Evolutionary conservation across 75 land plant genomes (phyloP), one percentile per base, ranked within the genome.

Genomic region (Pinus albicaulis): DNA sequence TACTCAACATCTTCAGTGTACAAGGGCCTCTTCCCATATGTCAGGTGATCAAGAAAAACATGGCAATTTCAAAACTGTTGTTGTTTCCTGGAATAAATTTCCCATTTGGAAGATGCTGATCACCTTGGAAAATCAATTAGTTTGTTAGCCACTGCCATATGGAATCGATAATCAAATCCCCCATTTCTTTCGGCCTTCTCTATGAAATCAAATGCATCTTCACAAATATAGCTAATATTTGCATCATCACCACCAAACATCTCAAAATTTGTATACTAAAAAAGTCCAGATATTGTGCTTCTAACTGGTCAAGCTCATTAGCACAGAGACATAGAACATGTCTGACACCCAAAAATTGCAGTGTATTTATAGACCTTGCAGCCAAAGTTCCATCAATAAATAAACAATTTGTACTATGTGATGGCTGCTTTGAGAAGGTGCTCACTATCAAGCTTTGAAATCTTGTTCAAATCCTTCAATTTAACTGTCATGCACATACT

Each of bases 401-500:
- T 48, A 85, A 68, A 56, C 26, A 28, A 22, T 80, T 7, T 41
- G 48, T 41, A 58, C 81, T 77, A 72, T 83, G 78, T 7, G 83
- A 84, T 16, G 86, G 86, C 56, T 76, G 77, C 56, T 84, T 80
- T 64, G 86, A 77, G n/a, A n/a, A n/a, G n/a, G n/a, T n/a, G n/a
- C n/a, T n/a, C n/a, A n/a, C n/a, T n/a, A n/a, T n/a, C n/a, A n/a
- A n/a, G n/a, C n/a, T n/a, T n/a, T n/a, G n/a, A n/a, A n/a, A n/a
- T n/a, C n/a, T n/a, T n/a, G 23, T 84, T 88, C 19, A 91, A 83
- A 76, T 91, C 92, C 56, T 93, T 93, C 24, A 96, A 84, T 84
- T 90, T 93, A 34, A 91, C 53, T 0, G 99, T 93, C 72, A 96
- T 72, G 7, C 93, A 91, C 77, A 88, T 44, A 74, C 81, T 76